Conservation (phyloP, 2,329 filamentous ascomycete species). For the Diaporthe caulivora region DNA sequence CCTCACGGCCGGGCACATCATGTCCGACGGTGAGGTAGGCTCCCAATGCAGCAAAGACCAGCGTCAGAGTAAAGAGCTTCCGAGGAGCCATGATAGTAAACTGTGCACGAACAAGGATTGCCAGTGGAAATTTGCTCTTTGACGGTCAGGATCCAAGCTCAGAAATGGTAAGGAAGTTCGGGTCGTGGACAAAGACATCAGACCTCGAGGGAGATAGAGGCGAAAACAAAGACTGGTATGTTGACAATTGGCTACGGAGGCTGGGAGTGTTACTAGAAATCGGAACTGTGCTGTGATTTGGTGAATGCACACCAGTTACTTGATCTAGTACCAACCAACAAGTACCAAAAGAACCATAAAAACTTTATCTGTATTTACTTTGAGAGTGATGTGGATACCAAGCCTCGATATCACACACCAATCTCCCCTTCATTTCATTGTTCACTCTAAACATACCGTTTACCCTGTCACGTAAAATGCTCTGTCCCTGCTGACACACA, state of each 20-base stretch:
- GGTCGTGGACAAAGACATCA: not conserved
- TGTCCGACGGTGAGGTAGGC: no score
- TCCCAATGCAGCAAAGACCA: not conserved
- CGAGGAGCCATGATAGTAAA: not conserved
- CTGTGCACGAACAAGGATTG: not conserved
- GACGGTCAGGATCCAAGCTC: no score
- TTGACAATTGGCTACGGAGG: not conserved
- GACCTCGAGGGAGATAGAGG: not conserved
- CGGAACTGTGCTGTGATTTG: not conserved
- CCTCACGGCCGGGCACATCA: no score
- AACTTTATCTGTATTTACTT: not conserved
- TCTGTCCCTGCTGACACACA: no score
- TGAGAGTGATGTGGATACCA: no score
- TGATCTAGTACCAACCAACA: no score
- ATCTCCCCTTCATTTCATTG: no score
- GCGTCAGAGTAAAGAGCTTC: not conserved
- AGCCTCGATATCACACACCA: no score
- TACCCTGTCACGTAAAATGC: no score
- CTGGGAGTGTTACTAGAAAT: not conserved
- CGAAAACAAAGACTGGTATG: not conserved
- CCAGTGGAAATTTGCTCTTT: not conserved
- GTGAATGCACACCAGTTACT: not conserved
- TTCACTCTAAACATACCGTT: no score
- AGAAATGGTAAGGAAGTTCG: no score
- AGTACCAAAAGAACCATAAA: not conserved